phyloP scores from a whole-genome alignment of 495 filamentous ascomycete species.

The Annulohypoxylon moriforme region DNA sequence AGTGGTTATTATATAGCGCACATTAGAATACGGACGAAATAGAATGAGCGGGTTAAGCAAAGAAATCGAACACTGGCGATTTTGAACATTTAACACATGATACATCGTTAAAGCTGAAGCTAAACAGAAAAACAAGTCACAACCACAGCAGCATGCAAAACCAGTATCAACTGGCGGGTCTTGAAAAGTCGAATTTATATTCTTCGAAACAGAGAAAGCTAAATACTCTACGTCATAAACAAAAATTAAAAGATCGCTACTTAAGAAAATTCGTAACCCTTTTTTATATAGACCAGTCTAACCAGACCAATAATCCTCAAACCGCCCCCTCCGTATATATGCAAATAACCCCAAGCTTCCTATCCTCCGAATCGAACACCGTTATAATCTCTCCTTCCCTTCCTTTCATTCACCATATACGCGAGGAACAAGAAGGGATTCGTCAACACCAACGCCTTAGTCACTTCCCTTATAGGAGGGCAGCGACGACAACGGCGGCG shows the following conservation, averaged over 20 bases:
- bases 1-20: no score
- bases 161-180: not conserved
- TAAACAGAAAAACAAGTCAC: slow-evolving; percentile 8
- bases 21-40: no score
- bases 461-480: slow-evolving; percentile 27
- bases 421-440: not conserved
- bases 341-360: not conserved
- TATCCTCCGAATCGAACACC: not conserved
- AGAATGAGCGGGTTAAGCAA: no score
- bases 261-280: slow-evolving; percentile 8
- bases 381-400: not conserved
- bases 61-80: no score
- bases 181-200: not conserved
- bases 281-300: slow-evolving; percentile 4
- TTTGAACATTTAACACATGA: no score
- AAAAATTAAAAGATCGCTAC: not conserved
- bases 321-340: not conserved
- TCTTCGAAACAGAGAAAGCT: not conserved
- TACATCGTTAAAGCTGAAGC: no score
- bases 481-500: slow-evolving; percentile 31
- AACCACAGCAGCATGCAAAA: not conserved
- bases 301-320: not conserved
- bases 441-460: not conserved
- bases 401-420: not conserved
- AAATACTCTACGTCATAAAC: slow-evolving; percentile 1